Evolutionary conservation across 805 yeast species (phyloP), one percentile per base, ranked within the genome.

Genomic region (Metschnikowia bowlesiae): DNA sequence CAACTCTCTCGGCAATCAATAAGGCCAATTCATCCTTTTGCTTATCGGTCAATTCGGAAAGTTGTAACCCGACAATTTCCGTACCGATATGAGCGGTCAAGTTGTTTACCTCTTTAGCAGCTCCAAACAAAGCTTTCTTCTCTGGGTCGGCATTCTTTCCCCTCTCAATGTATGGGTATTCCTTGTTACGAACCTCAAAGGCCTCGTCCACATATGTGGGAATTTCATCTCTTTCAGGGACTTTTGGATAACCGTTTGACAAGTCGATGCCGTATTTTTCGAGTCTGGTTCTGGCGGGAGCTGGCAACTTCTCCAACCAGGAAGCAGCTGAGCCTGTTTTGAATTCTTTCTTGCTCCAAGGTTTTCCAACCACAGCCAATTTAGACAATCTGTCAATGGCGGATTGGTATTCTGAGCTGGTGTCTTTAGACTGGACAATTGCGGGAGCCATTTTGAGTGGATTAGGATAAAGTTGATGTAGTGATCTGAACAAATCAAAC

Each of bases 31-130:
- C 69, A 53, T 65, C 66, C 51, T 59, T 63, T 38, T 64, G 68
- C 49, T 64, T 39, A 45, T 65, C 66, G 51, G 41, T 56, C 58
- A 65, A 61, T 16, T 65, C 67, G 7, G 61, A 44, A 52, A 65
- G 62, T 45, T 65, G 69, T 52, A 65, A 59, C 7, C 69, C 69
- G 29, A 64, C 63, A 43, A 65, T 62, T 48, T 65, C 69, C 10
- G 68, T 64, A 28, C 69, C 69, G 51, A 65, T 59, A 52, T 64
- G 68, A 47, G 62, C 62, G 52, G 69, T 63, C 58, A 65, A 58
- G 53, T 65, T 38, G 33, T 35, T 61, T n/a, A 65, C 69, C 46
- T 62, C 65, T 46, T 56, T 64, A 30, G 69, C 68, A 14, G 69
- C 69, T 13, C 66, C 65, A 28, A 65, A 61, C 53, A 65, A 56